Base-by-base conservation (phyloP, 257 asterid species). In the Buddleja alternifolia region DNA sequence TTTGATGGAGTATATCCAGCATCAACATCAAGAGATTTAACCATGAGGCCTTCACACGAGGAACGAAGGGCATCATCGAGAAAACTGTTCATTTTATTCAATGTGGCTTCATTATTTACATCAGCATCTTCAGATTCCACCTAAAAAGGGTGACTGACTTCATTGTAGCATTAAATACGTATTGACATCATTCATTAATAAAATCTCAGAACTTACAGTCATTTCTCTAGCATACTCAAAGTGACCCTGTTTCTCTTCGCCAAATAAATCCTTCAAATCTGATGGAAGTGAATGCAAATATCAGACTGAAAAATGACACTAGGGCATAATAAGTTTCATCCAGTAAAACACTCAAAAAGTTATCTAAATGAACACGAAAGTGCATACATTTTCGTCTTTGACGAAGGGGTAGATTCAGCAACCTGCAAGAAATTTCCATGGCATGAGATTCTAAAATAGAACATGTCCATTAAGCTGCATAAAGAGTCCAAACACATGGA, bases 1-100 rank as follows among this genome's bases (percentile, higher is more conserved):
- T 87, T 92, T 55, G 97, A 92, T 4, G 95, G 95, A 77, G 93
- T 77, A 75, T 92, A 92, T 20, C 88, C 86, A 74, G 94, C 90
- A 83, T 85, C 90, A 10, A 78, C 72, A 78, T 92, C 96, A 47
- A 92, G 93, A 54, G 86, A 80, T 85, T 92, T 92, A 66, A 80
- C 98, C 95, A 92, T 85, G 68, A 92, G 72, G 78, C 98, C 98
- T 87, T 92, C 98, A 76, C 98, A 89, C 19, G 94, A 89, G 50
- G 90, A 84, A 60, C 50, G 67, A 44, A 89, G 70, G 74, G 96
- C 98, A 32, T 77, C 85, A 34, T 78, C 76, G 9, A 92, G 90
- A 76, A 92, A 89, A 61, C 59, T 79, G 73, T 71, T 84, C 80
- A 92, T 84, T 83, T 82, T 86, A 71, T 69, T 72, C 66, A 85